phyloP scores from a whole-genome alignment of 176 grass and related monocot species.

The Musa schizocarpa region DNA sequence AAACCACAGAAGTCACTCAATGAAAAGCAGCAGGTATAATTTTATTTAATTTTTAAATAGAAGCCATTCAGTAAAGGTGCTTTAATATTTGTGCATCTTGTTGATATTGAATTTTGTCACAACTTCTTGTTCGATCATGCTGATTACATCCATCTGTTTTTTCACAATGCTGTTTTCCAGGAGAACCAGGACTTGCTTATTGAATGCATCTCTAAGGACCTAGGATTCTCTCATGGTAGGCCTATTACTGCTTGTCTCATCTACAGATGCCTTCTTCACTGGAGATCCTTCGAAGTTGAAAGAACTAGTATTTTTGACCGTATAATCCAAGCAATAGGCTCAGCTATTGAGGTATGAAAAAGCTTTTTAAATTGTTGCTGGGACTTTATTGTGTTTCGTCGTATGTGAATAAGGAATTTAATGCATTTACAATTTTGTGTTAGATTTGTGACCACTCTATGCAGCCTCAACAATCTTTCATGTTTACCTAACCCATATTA shows the following conservation, averaged over 20 bases:
- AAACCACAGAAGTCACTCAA: constrained; percentile 56
- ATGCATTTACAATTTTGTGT: too few relatives aligned
- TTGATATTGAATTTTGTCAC: constrained; percentile 18
- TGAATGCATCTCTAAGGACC: constrained; percentile 18
- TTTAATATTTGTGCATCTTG: neutral
- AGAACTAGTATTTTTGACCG: constrained; percentile 25
- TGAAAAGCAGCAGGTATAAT: constrained; percentile 66
- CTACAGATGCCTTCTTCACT: constrained; percentile 27
- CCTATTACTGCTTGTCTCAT: constrained; percentile 30
- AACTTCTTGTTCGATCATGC: constrained; percentile 21
- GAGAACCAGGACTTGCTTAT: constrained; percentile 23
- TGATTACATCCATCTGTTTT: constrained; percentile 19
- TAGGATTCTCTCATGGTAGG: constrained; percentile 12
- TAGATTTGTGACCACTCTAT: too few relatives aligned
- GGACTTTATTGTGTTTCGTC: neutral
- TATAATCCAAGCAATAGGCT: constrained; percentile 24
- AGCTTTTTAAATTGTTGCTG: neutral
- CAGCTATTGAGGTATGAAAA: constrained; percentile 22
- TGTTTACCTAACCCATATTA: neutral
- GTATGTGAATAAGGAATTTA: too few relatives aligned
- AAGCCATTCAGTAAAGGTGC: neutral
- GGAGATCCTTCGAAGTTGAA: constrained; percentile 29
- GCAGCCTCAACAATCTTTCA: neutral
- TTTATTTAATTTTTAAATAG: constrained; percentile 11
- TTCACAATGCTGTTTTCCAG: neutral